Evolutionary conservation across 2,329 filamentous ascomycete genomes (phyloP).

Genomic region (Dothideomycetes sp.): DNA sequence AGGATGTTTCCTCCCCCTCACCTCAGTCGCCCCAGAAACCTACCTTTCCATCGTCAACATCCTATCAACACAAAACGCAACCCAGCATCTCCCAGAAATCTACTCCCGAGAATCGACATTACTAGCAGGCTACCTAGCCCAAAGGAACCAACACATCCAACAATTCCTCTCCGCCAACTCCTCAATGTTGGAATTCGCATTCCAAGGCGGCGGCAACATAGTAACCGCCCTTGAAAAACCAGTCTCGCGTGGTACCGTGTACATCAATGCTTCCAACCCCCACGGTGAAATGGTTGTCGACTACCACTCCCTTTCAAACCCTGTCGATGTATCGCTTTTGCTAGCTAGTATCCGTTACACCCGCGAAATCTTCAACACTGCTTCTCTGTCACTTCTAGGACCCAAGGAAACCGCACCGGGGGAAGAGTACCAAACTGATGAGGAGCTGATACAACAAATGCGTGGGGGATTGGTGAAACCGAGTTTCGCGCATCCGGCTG

Average conservation of each 20-base stretch:
- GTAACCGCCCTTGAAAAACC: constrained; percentile 27
- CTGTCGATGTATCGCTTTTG: constrained; percentile 28
- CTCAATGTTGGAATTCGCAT: constrained; percentile 40
- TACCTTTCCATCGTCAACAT: constrained; percentile 12
- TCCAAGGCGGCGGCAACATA: constrained; percentile 23
- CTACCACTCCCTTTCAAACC: constrained; percentile 33
- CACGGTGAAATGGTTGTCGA: constrained; percentile 29
- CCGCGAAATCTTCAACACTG: constrained; percentile 26
- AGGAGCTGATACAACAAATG: constrained; percentile 18
- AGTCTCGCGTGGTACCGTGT: constrained; percentile 28
- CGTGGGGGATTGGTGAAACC: constrained; percentile 15
- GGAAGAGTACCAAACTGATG: constrained; percentile 16
- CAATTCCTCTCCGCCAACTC: constrained; percentile 29
- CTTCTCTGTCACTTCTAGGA: constrained; percentile 24
- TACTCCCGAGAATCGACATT: constrained; percentile 32
- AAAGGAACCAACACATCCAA: constrained; percentile 42
- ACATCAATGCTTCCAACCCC: constrained; percentile 25
- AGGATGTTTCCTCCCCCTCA: constrained; percentile 19
- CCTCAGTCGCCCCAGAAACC: constrained; percentile 13
- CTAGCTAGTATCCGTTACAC: constrained; percentile 29
- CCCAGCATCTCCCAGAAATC: constrained; percentile 16
- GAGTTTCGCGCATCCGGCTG: constrained; percentile 25
- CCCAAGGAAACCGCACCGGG: constrained; percentile 26
- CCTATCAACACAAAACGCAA: constrained; percentile 15
- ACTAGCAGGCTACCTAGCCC: constrained; percentile 36